phyloP scores from a whole-genome alignment of 2,329 filamentous ascomycete species.

The Epicoccum sorghinum region DNA sequence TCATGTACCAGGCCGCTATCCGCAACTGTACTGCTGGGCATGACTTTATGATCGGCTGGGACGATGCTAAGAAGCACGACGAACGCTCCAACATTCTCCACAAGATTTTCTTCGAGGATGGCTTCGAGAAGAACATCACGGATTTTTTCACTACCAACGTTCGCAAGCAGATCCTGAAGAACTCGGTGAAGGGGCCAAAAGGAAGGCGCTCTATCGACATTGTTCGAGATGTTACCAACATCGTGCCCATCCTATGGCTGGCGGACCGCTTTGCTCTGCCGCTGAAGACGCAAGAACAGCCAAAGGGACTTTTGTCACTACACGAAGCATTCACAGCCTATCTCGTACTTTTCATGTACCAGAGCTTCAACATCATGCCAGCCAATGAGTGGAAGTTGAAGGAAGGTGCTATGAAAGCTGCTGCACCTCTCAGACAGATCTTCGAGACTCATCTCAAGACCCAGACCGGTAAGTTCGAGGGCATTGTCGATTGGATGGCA shows the following conservation, averaged over 20 bases:
- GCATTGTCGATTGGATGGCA: constrained; percentile 57
- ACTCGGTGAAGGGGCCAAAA: constrained; percentile 54
- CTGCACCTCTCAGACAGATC: constrained; percentile 71
- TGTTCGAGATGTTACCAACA: constrained; percentile 71
- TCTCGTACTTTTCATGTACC: constrained; percentile 67
- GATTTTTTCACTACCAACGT: constrained; percentile 61
- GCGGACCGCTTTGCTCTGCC: constrained; percentile 70
- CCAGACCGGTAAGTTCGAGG: constrained; percentile 59
- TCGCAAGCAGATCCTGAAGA: constrained; percentile 53
- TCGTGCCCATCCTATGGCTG: constrained; percentile 68
- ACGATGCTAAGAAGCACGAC: constrained; percentile 46
- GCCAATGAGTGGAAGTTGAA: constrained; percentile 57
- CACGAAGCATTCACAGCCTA: constrained; percentile 61
- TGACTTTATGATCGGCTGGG: constrained; percentile 61
- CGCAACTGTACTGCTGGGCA: constrained; percentile 63
- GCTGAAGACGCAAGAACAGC: constrained; percentile 66
- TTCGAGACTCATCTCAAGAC: constrained; percentile 69
- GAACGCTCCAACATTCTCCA: constrained; percentile 50
- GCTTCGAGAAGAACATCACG: constrained; percentile 71
- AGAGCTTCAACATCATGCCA: constrained; percentile 61
- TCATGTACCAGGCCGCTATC: constrained; percentile 64
- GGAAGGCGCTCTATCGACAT: constrained; percentile 57
- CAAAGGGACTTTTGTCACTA: constrained; percentile 60
- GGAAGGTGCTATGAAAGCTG: constrained; percentile 53
- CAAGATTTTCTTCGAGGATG: constrained; percentile 63